Conservation (phyloP, 345 rosid genomes). For the Schrenkiella parvula region DNA sequence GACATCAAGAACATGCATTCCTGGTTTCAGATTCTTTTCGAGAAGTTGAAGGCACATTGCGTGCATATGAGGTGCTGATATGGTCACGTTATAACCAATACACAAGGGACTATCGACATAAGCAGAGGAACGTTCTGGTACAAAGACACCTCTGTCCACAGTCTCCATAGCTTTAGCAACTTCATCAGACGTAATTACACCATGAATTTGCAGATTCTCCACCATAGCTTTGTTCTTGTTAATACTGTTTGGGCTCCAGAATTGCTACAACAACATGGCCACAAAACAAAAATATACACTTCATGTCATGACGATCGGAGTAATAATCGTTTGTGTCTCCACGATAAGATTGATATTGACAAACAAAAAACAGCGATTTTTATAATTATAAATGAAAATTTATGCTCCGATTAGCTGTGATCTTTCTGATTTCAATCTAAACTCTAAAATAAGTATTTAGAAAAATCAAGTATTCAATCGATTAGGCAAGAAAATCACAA, state of each 20-base stretch:
- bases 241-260: conserved; percentile 51
- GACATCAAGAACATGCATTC: conserved; percentile 91
- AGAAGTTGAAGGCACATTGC: conserved; percentile 87
- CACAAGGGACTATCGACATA: conserved; percentile 84
- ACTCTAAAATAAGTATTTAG: background rate
- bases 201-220: conserved; percentile 51
- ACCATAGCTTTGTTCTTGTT: conserved; percentile 78
- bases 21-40: conserved; percentile 74
- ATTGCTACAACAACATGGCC: conserved; percentile 39
- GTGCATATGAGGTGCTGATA: conserved; percentile 99
- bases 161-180: conserved; percentile 84
- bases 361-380: background rate
- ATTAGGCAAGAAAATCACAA: background rate
- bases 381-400: background rate
- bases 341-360: background rate
- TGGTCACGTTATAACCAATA: conserved; percentile 92
- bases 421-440: background rate
- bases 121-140: conserved; percentile 61
- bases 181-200: conserved; percentile 55
- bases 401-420: background rate
- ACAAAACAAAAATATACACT: background rate
- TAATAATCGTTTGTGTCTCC: background rate
- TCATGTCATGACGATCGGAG: background rate
- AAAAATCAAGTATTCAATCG: background rate
- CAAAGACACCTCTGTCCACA: conserved; percentile 77